Conservation (phyloP, 192 early-diverging fungal genomes). For the Coemansia sp. region DNA sequence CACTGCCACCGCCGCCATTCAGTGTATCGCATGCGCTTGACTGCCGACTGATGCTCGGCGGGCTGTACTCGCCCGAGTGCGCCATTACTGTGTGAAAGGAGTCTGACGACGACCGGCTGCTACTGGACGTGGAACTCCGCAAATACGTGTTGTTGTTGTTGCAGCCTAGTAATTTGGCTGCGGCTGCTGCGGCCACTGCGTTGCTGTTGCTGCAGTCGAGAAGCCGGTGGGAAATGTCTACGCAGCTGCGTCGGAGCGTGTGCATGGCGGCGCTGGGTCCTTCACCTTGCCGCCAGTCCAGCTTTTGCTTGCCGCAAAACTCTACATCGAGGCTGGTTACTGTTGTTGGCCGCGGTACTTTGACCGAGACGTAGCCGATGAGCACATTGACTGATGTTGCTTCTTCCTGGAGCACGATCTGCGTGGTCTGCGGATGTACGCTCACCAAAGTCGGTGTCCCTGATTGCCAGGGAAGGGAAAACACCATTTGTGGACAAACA, state of each 20-base stretch:
- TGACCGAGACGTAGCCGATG: slow-evolving; percentile 25
- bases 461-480: slow-evolving; percentile 1
- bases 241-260: slow-evolving; percentile 15
- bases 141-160: no score
- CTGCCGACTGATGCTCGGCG: not conserved
- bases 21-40: not conserved
- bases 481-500: slow-evolving; percentile 7
- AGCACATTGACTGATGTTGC: slow-evolving; percentile 19
- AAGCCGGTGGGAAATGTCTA: slow-evolving; percentile 22
- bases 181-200: slow-evolving; percentile 6
- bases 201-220: slow-evolving; percentile 6
- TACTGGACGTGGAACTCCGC: not conserved
- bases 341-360: slow-evolving; percentile 8
- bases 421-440: slow-evolving; percentile 40
- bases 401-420: slow-evolving; percentile 25
- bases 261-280: slow-evolving; percentile 31
- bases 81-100: not conserved
- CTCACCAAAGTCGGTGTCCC: slow-evolving; percentile 4
- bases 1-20: not conserved
- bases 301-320: slow-evolving; percentile 25
- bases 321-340: slow-evolving; percentile 21
- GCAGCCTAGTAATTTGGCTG: not conserved
- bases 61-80: not conserved
- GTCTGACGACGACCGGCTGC: slow-evolving; percentile 7
- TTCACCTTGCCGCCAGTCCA: slow-evolving; percentile 36